Base-by-base conservation (phyloP, 2,329 filamentous ascomycete species). In the Epichloe brachyelytri region DNA sequence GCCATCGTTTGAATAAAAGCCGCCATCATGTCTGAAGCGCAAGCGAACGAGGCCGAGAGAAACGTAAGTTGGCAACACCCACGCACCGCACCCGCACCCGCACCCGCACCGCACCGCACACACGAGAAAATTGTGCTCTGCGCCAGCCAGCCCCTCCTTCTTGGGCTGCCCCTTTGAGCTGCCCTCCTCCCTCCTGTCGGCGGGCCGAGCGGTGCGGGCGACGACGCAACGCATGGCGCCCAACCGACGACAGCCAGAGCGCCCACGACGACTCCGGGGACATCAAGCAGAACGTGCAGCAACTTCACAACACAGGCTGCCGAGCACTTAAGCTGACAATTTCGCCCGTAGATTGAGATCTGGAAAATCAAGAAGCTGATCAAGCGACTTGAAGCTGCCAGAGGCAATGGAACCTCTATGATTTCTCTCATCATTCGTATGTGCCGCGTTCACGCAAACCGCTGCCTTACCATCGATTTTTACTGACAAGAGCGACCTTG, bases 361-460 rank as follows among this genome's bases (percentile, higher is more conserved):
- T 90, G 86, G 87, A 96, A 98, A 85, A 90, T 98, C 67, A 98
- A 98, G 81, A 98, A 98, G 79, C 78, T 98, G 67, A 95, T 98
- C 75, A 98, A 97, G 76, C 87, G 93, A 64, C 88, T 98, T 63
- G 93, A 97, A 73, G 86, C 88, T 56, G 94, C 94, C 61, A 82
- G 94, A 69, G 93, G 93, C 69, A 98, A 98, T 81, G 93, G 93
- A 75, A 98, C 93, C 58, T 91, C 85, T 76, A 98, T 98, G 93
- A 98, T 98, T 72, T 97, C 91, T 58, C 81, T 98, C 71, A 96
- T 98, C 64, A 97, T 98, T 66, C 93, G 88, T 94, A 76, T 65
- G 86, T 75, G 51, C 53, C 50, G 44, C 38, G 19, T 48, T 33
- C 20, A 15, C 22, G n/a, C 38, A 17, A 14, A 36, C 30, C n/a